Percentiles rank a stretch among this genome's conserved stretches.
These are phyloP conservation scores for Phytophthora sansomeana DNA, from an alignment of 352 stramenopile species.

Conservation along the genomic window DNA sequence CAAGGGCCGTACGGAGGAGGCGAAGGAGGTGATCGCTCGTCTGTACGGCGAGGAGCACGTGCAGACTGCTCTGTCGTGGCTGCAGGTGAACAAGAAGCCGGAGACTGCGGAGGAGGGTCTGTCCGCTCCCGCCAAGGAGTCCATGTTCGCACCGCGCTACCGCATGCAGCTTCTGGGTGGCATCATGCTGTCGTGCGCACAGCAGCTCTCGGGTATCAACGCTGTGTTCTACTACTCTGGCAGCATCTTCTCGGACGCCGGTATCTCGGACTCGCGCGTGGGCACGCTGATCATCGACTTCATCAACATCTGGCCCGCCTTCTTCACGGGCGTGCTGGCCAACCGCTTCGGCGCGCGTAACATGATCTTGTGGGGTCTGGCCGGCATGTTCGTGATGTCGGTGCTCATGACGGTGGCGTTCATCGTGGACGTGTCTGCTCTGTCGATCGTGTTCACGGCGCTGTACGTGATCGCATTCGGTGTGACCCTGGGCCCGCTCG, in stretches of 20 bases:
- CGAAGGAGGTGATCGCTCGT: conserved; percentile 22
- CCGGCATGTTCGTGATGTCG: conserved; percentile 45
- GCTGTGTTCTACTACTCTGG: conserved; percentile 7
- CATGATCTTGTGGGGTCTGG: conserved; percentile 29
- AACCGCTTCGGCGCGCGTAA: conserved; percentile 22
- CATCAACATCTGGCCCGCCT: no score
- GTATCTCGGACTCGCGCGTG: no score
- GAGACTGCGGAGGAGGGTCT: conserved; percentile 5
- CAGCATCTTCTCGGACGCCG: no score
- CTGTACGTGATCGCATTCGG: no score
- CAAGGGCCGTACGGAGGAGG: conserved; percentile 24
- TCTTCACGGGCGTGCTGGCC: not conserved
- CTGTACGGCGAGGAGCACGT: conserved; percentile 31
- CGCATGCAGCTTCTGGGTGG: conserved; percentile 18
- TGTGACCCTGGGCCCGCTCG: conserved; percentile 16
- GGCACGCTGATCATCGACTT: no score
- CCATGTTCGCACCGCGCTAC: conserved; percentile 27
- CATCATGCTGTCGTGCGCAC: conserved; percentile 15
- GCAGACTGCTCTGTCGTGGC: conserved; percentile 25
- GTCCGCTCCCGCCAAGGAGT: conserved; percentile 24
- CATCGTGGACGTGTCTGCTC: no score
- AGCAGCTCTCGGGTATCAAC: conserved; percentile 22
- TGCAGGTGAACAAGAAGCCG: conserved; percentile 14
- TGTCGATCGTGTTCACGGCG: no score
- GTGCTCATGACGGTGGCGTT: conserved; percentile 18